Evolutionary conservation across 352 stramenopile genomes (phyloP), one percentile per base, ranked within the genome.

Genomic region (Globisporangium cystogenes): DNA sequence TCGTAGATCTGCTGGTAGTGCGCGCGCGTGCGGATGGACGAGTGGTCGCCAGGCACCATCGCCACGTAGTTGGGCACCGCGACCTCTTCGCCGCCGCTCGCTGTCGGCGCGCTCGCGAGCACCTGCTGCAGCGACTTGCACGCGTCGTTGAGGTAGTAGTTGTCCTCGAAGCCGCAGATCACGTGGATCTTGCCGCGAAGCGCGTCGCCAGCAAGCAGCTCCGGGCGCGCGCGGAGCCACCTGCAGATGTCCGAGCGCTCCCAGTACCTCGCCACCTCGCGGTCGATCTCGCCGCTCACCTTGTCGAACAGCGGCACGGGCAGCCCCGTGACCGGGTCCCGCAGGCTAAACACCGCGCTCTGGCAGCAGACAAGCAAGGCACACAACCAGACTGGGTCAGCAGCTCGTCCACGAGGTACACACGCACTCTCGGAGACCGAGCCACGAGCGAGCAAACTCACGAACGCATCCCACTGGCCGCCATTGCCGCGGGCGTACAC

Each of bases 401-500:
- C 33, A 39, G 33, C 33, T 18, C 12, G 14, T 18, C 11, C 14
- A 39, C 14, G n/a, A n/a, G n/a, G n/a, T n/a, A 16, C 8, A 10
- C 29, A 35, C 33, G 5, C 11, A 18, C 4, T 36, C 31, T 36
- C 8, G 8, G 31, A 12, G 12, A n/a, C 31, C 14, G 31, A 11
- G 15, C 20, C 1, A 8, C 37, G 26, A 12, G 6, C 39, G 26
- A 23, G 11, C 27, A 29, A 15, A 87, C 78, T 55, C 85, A 90
- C 80, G 23, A 88, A 91, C 7, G 75, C 75, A 51, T 88, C 80
- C 77, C 77, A 91, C 51, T 91, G 80, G 3, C 80, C 80, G 41
- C 80, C 80, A 50, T 91, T 91, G 50, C 75, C 75, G 24, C 70
- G 76, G 7, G 64, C 65, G 41, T 74, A 82, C 14, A 87, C 77